A percentile compares a stretch with the other conserved stretches of the same genome.
phyloP scores from a whole-genome alignment of 2,329 filamentous ascomycete genomes.

The Xylariaceae sp. region DNA sequence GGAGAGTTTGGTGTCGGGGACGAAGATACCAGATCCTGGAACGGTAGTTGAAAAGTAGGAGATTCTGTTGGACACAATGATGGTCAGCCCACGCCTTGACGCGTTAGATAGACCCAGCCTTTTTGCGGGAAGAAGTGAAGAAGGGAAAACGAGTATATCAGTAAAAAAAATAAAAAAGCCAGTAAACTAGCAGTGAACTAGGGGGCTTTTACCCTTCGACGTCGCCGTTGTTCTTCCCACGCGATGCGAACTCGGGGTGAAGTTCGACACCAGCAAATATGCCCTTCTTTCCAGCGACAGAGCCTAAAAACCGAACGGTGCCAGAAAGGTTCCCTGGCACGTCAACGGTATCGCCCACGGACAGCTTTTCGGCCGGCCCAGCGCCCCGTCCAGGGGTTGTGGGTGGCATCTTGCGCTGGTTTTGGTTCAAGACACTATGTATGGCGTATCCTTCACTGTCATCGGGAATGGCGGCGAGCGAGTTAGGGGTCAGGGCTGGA shows the following conservation, averaged over 20 bases:
- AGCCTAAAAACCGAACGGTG: conserved; percentile 81
- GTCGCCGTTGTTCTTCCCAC: conserved; percentile 94
- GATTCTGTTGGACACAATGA: conserved; percentile 38
- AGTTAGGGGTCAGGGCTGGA: conserved; percentile 61
- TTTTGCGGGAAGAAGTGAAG: too few relatives aligned
- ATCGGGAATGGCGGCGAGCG: conserved; percentile 63
- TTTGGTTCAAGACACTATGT: conserved; percentile 48
- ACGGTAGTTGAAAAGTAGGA: conserved; percentile 78
- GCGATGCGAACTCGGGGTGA: conserved; percentile 69
- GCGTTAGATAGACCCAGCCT: too few relatives aligned
- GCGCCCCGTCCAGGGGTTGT: conserved; percentile 47
- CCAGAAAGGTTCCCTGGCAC: conserved; percentile 93
- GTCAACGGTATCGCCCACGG: conserved; percentile 80
- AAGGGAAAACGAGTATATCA: too few relatives aligned
- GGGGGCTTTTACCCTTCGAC: conserved; percentile 70
- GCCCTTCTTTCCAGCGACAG: conserved; percentile 83
- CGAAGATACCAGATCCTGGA: conserved; percentile 85
- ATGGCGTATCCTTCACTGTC: conserved; percentile 60
- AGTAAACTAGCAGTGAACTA: conserved; percentile 23
- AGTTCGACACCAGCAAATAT: conserved; percentile 91
- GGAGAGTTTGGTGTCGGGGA: conserved; percentile 77
- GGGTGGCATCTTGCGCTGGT: conserved; percentile 44
- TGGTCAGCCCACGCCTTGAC: conserved; percentile 5
- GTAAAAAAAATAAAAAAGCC: too few relatives aligned
- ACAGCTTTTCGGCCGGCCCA: conserved; percentile 48